Percentiles rank a stretch among this genome's conserved stretches.
These are phyloP conservation scores for Vickermania ingenoplastis DNA, from an alignment of 208 protist genomes.

Conservation along the genomic window DNA sequence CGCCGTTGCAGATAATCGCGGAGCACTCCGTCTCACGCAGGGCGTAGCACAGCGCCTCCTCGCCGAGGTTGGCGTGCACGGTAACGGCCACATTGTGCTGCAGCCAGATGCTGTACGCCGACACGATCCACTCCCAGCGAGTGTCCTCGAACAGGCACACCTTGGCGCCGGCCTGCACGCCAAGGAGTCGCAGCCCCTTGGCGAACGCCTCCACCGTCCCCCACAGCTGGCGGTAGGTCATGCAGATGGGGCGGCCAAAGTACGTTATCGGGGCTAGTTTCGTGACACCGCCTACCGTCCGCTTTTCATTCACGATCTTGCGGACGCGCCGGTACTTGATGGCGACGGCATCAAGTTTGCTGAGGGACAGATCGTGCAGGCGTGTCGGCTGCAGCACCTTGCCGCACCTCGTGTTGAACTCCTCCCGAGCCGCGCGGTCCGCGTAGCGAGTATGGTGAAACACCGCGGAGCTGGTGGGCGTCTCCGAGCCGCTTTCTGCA, in stretches of 20 bases:
- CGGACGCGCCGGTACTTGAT: background rate
- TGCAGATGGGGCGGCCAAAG: slow-evolving; percentile 16
- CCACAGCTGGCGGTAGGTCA: slow-evolving; percentile 19
- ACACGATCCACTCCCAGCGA: slow-evolving; percentile 39
- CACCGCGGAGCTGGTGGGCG: slow-evolving; percentile 7
- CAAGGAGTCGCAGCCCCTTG: slow-evolving; percentile 19
- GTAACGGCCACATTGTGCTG: slow-evolving; percentile 30
- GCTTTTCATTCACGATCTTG: slow-evolving; percentile 10
- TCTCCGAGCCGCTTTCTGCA: slow-evolving; percentile 6
- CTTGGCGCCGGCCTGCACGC: slow-evolving; percentile 8
- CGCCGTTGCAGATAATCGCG: slow-evolving; percentile 37
- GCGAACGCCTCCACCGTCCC: slow-evolving; percentile 17
- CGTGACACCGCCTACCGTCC: slow-evolving; percentile 6
- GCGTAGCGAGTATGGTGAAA: slow-evolving; percentile 4
- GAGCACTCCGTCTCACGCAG: slow-evolving; percentile 22
- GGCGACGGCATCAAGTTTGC: background rate
- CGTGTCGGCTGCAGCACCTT: background rate
- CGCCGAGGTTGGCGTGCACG: slow-evolving; percentile 45
- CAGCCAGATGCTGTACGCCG: slow-evolving; percentile 32
- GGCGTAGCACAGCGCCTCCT: slow-evolving; percentile 26
- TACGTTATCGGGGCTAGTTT: slow-evolving; percentile 22
- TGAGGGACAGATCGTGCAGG: background rate
- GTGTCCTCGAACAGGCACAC: slow-evolving; percentile 37
- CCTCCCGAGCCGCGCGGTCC: background rate
- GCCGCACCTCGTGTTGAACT: slow-evolving; percentile 7